A percentile compares a stretch with the other conserved stretches of the same genome.
Conservation (phyloP, 1,139 yeast species). For the Lipomyces yarrowii region DNA sequence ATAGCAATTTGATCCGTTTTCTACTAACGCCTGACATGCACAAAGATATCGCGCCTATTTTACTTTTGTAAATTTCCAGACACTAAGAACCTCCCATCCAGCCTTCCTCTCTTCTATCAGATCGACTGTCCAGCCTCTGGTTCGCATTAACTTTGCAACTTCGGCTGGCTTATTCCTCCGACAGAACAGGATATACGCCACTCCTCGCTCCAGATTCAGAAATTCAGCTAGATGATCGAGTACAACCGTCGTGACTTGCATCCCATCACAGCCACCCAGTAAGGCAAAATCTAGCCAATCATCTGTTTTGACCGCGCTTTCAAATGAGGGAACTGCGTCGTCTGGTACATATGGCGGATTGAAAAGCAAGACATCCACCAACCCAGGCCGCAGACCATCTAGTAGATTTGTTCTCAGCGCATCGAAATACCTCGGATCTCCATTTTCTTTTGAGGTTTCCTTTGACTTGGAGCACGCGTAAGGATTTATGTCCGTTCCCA, state of each 20-base stretch:
- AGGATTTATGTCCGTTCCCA: constrained; percentile 80
- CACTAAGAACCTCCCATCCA: constrained; percentile 93
- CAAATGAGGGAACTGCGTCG: constrained; percentile 56
- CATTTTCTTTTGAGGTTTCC: constrained; percentile 55
- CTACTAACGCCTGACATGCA: neutral
- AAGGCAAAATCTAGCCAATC: constrained; percentile 88
- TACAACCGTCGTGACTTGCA: constrained; percentile 74
- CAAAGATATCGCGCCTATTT: neutral
- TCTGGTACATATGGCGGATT: constrained; percentile 98
- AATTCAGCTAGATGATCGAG: constrained; percentile 54
- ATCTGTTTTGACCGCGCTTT: constrained; percentile 47
- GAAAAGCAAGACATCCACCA: constrained; percentile 73
- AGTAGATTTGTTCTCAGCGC: constrained; percentile 62
- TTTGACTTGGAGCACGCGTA: constrained; percentile 65
- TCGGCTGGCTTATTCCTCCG: constrained; percentile 78
- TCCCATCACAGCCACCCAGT: constrained; percentile 86
- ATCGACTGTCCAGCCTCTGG: constrained; percentile 58
- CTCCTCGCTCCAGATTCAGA: constrained; percentile 56
- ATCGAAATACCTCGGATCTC: constrained; percentile 51
- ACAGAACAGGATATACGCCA: constrained; percentile 83
- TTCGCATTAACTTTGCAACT: constrained; percentile 55
- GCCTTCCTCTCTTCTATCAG: constrained; percentile 69
- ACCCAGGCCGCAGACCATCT: constrained; percentile 48
- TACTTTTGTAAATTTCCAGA: constrained; percentile 45
- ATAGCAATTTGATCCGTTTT: neutral